These are phyloP conservation scores for Phytophthora pini DNA, from an alignment of 352 stramenopile species.

Conservation along the genomic window DNA sequence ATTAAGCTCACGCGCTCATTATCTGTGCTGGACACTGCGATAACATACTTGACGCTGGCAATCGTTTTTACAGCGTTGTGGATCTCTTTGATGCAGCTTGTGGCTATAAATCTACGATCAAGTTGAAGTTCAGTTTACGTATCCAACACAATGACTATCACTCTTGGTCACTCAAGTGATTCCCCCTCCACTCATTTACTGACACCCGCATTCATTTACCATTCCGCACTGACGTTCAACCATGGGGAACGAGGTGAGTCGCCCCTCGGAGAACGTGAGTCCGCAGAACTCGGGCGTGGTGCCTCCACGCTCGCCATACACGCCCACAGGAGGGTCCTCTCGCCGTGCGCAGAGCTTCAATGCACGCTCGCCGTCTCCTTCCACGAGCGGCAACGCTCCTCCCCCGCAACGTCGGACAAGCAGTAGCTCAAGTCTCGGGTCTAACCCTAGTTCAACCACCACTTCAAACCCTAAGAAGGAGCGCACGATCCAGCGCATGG, in stretches of 20 bases:
- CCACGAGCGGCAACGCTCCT: not conserved
- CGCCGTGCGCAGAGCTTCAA: constrained; percentile 59
- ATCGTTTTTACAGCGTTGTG: not conserved
- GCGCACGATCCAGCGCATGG: constrained; percentile 82
- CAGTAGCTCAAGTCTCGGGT: constrained; percentile 15
- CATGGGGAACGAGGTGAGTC: constrained; percentile 74
- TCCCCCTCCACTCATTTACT: constrained; percentile 3
- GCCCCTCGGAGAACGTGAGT: constrained; percentile 27
- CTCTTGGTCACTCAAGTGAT: constrained; percentile 12
- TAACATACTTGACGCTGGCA: not conserved
- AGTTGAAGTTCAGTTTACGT: constrained; percentile 25
- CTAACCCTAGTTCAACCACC: constrained; percentile 18
- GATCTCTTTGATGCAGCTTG: not conserved
- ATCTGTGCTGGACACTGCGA: not conserved
- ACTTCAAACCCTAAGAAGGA: constrained; percentile 44
- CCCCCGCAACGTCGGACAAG: constrained; percentile 24
- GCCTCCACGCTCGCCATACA: constrained; percentile 33
- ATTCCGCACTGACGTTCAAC: constrained; percentile 5
- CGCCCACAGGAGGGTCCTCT: constrained; percentile 30
- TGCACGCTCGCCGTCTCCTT: constrained; percentile 28
- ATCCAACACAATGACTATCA: constrained; percentile 22
- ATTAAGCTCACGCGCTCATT: constrained; percentile 10
- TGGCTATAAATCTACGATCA: too few relatives aligned
- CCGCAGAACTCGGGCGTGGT: constrained; percentile 36
- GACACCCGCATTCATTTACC: constrained; percentile 16